Conservation (phyloP, 371 early-diverging fungal species). For the Actinomortierella ambigua region DNA sequence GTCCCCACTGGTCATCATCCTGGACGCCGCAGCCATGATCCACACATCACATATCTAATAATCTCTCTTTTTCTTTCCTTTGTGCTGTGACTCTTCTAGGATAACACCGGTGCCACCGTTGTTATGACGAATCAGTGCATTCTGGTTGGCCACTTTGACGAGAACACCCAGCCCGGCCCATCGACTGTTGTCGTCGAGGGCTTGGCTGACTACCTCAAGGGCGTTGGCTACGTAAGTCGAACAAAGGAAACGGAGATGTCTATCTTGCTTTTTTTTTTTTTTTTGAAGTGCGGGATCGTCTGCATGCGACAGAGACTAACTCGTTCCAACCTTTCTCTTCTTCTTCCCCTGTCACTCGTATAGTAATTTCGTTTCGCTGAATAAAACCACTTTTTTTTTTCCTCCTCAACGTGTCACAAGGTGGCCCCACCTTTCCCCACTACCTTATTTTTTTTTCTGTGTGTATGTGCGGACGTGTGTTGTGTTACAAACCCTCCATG, state of each 20-base stretch:
- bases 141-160: conserved; percentile 75
- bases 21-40: neutral
- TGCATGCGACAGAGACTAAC: no score
- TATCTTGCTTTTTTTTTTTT: no score
- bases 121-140: conserved; percentile 87
- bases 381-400: no score
- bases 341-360: neutral
- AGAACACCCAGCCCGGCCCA: conserved; percentile 71
- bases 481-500: no score
- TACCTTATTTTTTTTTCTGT: no score
- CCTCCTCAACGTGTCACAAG: no score
- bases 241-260: no score
- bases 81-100: conserved; percentile 50
- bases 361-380: neutral
- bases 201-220: conserved; percentile 84
- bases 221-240: conserved; percentile 67
- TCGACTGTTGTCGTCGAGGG: conserved; percentile 81
- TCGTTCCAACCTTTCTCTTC: neutral
- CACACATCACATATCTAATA: neutral
- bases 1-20: conserved; percentile 5
- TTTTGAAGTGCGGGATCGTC: neutral
- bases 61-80: conserved; percentile 3
- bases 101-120: conserved; percentile 68
- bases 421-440: no score
- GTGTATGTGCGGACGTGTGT: no score